These are phyloP conservation scores for Fusarium mexicanum DNA, from an alignment of 2,329 filamentous ascomycete species.

Conservation along the genomic window DNA sequence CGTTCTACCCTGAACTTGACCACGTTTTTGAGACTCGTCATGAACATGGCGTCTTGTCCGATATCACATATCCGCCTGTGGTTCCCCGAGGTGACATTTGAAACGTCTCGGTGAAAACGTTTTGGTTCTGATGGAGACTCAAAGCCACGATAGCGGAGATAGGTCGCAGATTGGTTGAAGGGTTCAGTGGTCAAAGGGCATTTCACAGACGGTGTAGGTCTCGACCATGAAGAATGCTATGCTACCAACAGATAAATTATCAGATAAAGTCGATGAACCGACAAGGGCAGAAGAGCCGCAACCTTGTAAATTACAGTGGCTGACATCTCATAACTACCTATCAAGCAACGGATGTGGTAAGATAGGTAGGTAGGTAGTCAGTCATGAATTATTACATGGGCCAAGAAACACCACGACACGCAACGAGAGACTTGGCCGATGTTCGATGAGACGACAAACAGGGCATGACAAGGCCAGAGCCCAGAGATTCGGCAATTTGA, in stretches of 20 bases:
- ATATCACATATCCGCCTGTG: conserved; percentile 5
- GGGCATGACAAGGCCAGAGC: background rate
- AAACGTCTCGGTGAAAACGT: background rate
- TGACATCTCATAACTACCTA: background rate
- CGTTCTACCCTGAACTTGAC: background rate
- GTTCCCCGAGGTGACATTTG: background rate
- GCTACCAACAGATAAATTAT: background rate
- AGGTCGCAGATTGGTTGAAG: background rate
- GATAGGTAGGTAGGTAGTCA: background rate
- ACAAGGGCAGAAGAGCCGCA: conserved; percentile 18
- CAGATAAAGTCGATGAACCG: background rate
- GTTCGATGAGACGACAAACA: background rate
- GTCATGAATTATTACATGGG: conserved; percentile 21
- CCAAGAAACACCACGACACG: conserved; percentile 17
- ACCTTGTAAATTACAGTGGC: background rate
- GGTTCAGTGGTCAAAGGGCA: background rate
- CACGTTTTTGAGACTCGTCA: background rate
- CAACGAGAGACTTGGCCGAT: conserved; percentile 17
- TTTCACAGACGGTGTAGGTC: background rate
- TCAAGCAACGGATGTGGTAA: background rate
- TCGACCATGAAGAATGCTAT: background rate
- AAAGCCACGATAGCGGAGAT: conserved; percentile 21
- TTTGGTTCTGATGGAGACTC: background rate
- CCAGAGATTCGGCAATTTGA: conserved; percentile 21
- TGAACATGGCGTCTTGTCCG: conserved; percentile 17